Conservation (phyloP, 345 rosid genomes). For the Dimocarpus longan region DNA sequence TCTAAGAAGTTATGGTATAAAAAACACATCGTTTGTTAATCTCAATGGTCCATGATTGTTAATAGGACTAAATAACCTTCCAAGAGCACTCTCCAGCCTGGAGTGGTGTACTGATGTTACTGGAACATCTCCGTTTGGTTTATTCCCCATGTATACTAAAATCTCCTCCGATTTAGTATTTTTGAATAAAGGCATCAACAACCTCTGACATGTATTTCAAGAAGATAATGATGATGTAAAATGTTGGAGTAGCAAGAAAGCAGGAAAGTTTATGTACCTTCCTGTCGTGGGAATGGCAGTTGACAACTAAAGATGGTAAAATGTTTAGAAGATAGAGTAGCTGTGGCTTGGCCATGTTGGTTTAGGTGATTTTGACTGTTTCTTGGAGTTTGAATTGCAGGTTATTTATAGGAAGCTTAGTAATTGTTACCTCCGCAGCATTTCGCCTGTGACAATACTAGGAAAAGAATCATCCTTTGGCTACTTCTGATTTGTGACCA, state of each 20-base stretch:
- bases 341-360: neutral
- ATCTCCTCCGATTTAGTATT: neutral
- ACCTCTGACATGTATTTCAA: too few relatives aligned
- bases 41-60: neutral
- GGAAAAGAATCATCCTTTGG: neutral
- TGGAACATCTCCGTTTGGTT: slow-evolving; percentile 1
- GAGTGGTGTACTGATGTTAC: slow-evolving; percentile 9
- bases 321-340: neutral
- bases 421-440: neutral
- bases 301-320: neutral
- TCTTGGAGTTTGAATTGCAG: neutral
- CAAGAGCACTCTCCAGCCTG: slow-evolving; percentile 13
- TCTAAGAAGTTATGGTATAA: neutral
- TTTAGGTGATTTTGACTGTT: neutral
- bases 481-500: neutral
- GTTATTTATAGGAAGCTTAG: neutral
- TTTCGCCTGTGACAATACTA: neutral
- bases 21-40: too few relatives aligned
- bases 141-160: too few relatives aligned
- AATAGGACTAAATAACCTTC: slow-evolving; percentile 13
- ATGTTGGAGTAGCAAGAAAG: too few relatives aligned
- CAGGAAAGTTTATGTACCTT: neutral
- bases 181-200: neutral
- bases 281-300: neutral
- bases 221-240: too few relatives aligned